Percentiles rank a stretch among this genome's conserved stretches.
Conservation (phyloP, 495 filamentous ascomycete genomes). For the Hypoxylon crocopeplum region DNA sequence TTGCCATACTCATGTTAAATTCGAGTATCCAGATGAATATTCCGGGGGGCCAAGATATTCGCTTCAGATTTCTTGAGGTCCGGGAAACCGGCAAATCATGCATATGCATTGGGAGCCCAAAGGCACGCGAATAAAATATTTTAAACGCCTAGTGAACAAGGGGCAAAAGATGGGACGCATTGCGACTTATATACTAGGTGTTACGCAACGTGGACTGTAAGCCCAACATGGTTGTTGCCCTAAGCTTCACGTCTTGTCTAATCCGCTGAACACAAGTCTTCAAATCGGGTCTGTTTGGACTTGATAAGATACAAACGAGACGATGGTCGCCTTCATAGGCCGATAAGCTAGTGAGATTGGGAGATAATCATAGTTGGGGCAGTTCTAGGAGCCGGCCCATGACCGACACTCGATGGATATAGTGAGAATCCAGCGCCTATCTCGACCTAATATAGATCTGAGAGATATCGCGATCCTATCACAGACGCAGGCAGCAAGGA, state of each 20-base stretch:
- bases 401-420: too few relatives aligned
- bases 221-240: conserved; percentile 16
- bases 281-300: too few relatives aligned
- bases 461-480: conserved; percentile 7
- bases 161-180: too few relatives aligned
- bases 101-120: background rate
- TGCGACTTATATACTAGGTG: too few relatives aligned
- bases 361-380: too few relatives aligned
- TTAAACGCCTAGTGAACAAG: background rate
- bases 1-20: background rate
- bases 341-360: too few relatives aligned
- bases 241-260: conserved; percentile 6
- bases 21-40: background rate
- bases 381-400: too few relatives aligned
- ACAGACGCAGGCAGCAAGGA: background rate
- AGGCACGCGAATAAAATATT: background rate
- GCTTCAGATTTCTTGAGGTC: too few relatives aligned
- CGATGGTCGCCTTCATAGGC: background rate
- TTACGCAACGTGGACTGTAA: too few relatives aligned
- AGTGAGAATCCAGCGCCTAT: too few relatives aligned
- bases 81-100: background rate
- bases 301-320: background rate
- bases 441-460: conserved; percentile 2
- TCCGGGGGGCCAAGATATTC: background rate
- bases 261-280: conserved; percentile 7